Percentiles rank a stretch among this genome's conserved stretches.
These are phyloP conservation scores for Cucurbita ficifolia DNA, from an alignment of 306 rosid genomes.

Conservation along the genomic window DNA sequence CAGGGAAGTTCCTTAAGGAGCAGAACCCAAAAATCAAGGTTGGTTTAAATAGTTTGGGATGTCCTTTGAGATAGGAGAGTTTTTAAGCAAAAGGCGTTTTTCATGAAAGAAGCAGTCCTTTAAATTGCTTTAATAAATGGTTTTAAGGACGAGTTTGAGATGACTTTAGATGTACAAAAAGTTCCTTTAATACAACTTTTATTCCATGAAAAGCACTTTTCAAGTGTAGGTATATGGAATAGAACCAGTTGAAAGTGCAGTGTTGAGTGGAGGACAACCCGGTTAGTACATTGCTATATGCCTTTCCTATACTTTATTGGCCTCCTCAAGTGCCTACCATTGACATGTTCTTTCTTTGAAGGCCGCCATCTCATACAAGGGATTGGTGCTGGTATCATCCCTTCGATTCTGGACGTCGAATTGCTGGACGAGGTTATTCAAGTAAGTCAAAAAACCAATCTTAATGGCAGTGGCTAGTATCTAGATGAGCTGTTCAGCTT, in stretches of 20 bases:
- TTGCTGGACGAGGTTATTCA: slow-evolving; percentile 58
- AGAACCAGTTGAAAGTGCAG: slow-evolving; percentile 72
- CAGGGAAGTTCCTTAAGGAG: slow-evolving; percentile 63
- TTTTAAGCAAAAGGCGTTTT: too few species aligned
- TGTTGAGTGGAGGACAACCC: slow-evolving; percentile 58
- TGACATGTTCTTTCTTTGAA: slow-evolving; percentile 4
- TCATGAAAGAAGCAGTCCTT: background rate
- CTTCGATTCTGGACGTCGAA: slow-evolving; percentile 33
- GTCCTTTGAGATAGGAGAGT: background rate
- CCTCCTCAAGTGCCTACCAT: background rate
- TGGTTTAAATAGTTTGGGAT: background rate
- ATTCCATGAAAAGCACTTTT: background rate
- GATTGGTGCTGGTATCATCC: slow-evolving; percentile 52
- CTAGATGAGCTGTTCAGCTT: background rate
- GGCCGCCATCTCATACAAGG: slow-evolving; percentile 74
- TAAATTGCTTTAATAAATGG: background rate
- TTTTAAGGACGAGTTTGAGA: background rate
- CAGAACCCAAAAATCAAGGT: slow-evolving; percentile 70
- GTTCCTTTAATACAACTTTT: background rate
- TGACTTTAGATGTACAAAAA: background rate
- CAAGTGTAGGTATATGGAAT: slow-evolving; percentile 47
- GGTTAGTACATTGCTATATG: slow-evolving; percentile 26
- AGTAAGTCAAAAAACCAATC: slow-evolving; percentile 21
- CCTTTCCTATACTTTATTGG: background rate
- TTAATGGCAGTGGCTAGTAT: background rate